Evolutionary conservation across 192 early-diverging fungal genomes (phyloP).

Genomic region (Thamnidium elegans): DNA sequence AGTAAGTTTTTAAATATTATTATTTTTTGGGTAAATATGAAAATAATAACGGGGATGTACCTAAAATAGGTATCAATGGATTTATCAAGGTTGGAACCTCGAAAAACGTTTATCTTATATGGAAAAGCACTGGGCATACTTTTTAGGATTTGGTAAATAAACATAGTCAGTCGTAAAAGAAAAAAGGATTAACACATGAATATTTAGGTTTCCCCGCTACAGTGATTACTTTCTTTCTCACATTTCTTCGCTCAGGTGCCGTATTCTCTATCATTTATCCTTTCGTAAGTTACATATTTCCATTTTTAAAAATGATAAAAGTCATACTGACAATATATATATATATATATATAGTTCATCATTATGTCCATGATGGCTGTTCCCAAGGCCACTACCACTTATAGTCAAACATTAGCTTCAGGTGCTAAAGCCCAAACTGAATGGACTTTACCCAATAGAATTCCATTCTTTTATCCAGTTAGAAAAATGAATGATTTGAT

Average conservation of each 20-base stretch:
- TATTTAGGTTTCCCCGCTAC: slow-evolving; percentile 28
- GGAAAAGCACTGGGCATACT: slow-evolving; percentile 37
- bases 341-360: slow-evolving; percentile 26
- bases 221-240: slow-evolving; percentile 30
- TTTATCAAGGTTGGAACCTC: slow-evolving; percentile 25
- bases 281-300: slow-evolving; percentile 26
- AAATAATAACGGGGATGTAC: neutral
- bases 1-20: slow-evolving; percentile 21
- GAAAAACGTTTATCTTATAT: slow-evolving; percentile 28
- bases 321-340: neutral
- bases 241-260: slow-evolving; percentile 24
- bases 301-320: neutral
- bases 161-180: neutral
- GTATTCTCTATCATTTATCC: slow-evolving; percentile 34
- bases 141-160: slow-evolving; percentile 33
- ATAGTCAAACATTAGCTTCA: slow-evolving; percentile 9
- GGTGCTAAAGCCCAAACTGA: slow-evolving; percentile 7
- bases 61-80: slow-evolving; percentile 31
- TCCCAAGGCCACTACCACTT: slow-evolving; percentile 11
- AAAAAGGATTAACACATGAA: neutral
- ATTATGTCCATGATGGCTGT: slow-evolving; percentile 34
- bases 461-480: slow-evolving; percentile 26
- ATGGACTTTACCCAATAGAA: slow-evolving; percentile 27
- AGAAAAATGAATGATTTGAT: slow-evolving; percentile 26
- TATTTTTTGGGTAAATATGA: neutral